phyloP scores from a whole-genome alignment of 768 basidiomycete genomes.

The Lactarius hengduanensis region DNA sequence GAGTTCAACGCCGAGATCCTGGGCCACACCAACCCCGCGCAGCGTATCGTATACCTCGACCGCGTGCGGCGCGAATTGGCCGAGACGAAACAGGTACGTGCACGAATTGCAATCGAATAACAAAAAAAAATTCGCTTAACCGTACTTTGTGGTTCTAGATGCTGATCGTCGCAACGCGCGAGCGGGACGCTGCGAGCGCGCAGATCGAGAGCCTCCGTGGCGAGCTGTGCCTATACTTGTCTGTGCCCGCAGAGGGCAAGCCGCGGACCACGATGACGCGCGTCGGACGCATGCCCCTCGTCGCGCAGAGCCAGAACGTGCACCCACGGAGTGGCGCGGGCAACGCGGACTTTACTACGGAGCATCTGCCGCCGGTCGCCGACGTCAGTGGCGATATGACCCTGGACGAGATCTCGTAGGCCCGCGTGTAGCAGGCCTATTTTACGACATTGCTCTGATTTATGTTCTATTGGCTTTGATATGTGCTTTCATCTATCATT shows the following conservation, averaged over 20 bases:
- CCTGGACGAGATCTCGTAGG: conserved; percentile 33
- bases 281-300: conserved; percentile 35
- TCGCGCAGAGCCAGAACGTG: conserved; percentile 29
- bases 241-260: conserved; percentile 35
- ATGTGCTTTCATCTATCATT: not conserved
- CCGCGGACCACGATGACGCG: conserved; percentile 38
- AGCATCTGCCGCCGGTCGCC: conserved; percentile 26
- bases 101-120: too few species aligned
- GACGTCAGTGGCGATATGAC: conserved; percentile 34
- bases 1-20: conserved; percentile 84
- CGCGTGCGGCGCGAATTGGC: conserved; percentile 77
- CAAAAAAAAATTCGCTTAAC: not conserved
- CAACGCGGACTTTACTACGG: conserved; percentile 11
- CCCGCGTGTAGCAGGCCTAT: not conserved
- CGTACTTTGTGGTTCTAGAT: conserved; percentile 27
- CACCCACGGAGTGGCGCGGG: conserved; percentile 1
- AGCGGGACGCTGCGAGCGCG: conserved; percentile 34
- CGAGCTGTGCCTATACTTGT: conserved; percentile 39
- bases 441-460: conserved; percentile 4
- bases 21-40: conserved; percentile 79
- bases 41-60: conserved; percentile 86
- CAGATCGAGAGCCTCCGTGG: conserved; percentile 36
- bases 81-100: conserved; percentile 68
- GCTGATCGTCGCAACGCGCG: conserved; percentile 35
- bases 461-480: not conserved